Base-by-base conservation (phyloP, 192 early-diverging fungal species). In the Rhizoclosmatium globosum region DNA sequence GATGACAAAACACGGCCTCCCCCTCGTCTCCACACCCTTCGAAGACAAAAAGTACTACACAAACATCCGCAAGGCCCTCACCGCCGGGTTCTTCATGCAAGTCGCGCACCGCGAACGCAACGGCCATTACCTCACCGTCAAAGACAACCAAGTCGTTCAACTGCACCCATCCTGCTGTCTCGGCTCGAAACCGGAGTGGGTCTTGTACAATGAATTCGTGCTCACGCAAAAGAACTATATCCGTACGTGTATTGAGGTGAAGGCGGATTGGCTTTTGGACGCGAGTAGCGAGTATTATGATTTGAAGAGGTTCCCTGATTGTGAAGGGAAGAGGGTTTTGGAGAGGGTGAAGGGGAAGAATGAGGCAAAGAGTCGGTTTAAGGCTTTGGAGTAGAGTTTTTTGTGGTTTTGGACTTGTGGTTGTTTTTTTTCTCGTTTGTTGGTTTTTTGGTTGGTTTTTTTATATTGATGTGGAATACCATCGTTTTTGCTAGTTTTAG, bases 191-290 rank as follows among this genome's bases (percentile, higher is more conserved):
- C 94, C 97, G n/a, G 96, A 99, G 84, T 99, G 98, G 98, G 96
- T 99, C 2, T 83, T 98, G 47, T 99, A 99, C 87, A 98, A 99
- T 77, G 98, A 99, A 84, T 99, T 97, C 92, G 98, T 99, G 7
- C 83, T 99, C 58, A 99, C 98, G 9, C 92, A 92, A 57, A 92
- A 95, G 67, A 95, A 98, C 84, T 99, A 97, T 84, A 98, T 99
- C 78, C 94, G 98, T 43, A 99, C 96, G 0, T 92, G 92, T 47
- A 94, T 95, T 0, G 94, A 94, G 76, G 90, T 99, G 57, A 93
- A 93, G 78, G 91, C 92, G 2, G 97, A 97, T 47, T 91, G 88
- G 89, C 76, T 91, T 46, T 61, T 89, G 42, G 86, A 87, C 60
- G 86, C 96, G 65, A 94, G 96, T 2, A 94, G 96, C 44, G 85